These are phyloP conservation scores for Exserohilum rostratum DNA, from an alignment of 2,329 filamentous ascomycete genomes.

Conservation along the genomic window DNA sequence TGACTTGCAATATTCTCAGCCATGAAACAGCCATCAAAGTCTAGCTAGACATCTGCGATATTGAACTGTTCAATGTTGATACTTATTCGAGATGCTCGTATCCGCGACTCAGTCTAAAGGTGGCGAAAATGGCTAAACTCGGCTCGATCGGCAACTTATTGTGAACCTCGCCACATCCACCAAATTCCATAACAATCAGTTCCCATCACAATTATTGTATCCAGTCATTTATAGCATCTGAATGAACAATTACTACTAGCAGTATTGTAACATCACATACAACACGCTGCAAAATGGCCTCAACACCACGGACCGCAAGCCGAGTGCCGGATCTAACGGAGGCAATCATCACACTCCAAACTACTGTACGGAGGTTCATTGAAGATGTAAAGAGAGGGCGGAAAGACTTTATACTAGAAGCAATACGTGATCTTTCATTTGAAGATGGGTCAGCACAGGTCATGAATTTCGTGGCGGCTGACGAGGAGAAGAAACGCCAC, in stretches of 20 bases:
- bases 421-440: background rate
- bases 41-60: no score
- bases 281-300: background rate
- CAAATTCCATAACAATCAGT: background rate
- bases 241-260: background rate
- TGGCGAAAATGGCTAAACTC: background rate
- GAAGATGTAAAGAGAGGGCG: background rate
- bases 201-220: background rate
- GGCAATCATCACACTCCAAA: conserved; percentile 1
- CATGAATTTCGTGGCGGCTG: background rate
- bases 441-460: background rate
- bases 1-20: no score
- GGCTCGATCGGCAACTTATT: no score
- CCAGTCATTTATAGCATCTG: background rate
- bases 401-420: background rate
- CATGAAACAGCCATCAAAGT: no score
- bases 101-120: background rate
- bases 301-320: background rate
- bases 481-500: background rate
- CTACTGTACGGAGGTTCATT: background rate
- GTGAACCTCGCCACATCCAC: background rate
- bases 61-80: no score
- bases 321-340: background rate
- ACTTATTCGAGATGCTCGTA: background rate
- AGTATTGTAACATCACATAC: background rate